These are phyloP conservation scores for Chaetomiaceae sp. DNA, from an alignment of 2,329 filamentous ascomycete genomes.

Conservation along the genomic window DNA sequence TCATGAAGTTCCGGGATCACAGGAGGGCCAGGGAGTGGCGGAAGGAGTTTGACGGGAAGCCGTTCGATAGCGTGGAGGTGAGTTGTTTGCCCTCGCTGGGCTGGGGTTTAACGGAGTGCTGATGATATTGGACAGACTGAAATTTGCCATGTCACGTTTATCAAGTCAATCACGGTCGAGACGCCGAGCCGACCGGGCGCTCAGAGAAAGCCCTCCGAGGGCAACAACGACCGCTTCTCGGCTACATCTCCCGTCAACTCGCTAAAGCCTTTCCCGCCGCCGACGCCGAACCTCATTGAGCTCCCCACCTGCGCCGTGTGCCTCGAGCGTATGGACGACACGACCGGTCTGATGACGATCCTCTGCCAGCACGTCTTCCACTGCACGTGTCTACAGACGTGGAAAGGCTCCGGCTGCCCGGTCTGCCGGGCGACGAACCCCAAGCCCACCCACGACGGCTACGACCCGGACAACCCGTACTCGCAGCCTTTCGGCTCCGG, in stretches of 20 bases:
- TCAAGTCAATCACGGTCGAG: slow-evolving; percentile 85
- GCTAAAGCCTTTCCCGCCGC: slow-evolving; percentile 55
- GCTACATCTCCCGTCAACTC: slow-evolving; percentile 38
- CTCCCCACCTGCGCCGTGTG: slow-evolving; percentile 95
- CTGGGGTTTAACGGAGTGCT: neutral
- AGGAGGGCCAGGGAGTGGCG: slow-evolving; percentile 73
- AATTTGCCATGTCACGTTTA: slow-evolving; percentile 89
- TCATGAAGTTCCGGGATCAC: slow-evolving; percentile 84
- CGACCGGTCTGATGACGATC: slow-evolving; percentile 88
- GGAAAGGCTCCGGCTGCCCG: slow-evolving; percentile 89
- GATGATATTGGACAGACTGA: slow-evolving; percentile 56
- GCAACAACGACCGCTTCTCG: slow-evolving; percentile 52
- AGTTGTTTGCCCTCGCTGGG: slow-evolving; percentile 15
- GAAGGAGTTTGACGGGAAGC: slow-evolving; percentile 81
- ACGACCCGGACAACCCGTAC: slow-evolving; percentile 44
- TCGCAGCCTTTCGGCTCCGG: slow-evolving; percentile 52
- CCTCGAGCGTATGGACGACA: slow-evolving; percentile 96
- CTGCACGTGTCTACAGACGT: slow-evolving; percentile 91
- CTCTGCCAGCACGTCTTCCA: slow-evolving; percentile 98
- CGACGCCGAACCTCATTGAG: slow-evolving; percentile 79
- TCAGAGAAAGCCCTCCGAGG: slow-evolving; percentile 17
- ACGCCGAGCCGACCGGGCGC: slow-evolving; percentile 47
- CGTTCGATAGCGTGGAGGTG: slow-evolving; percentile 89
- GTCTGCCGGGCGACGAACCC: slow-evolving; percentile 82
- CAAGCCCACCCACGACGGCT: slow-evolving; percentile 27